These are phyloP conservation scores for Teratosphaeria nubilosa DNA, from an alignment of 2,329 filamentous ascomycete genomes.

Conservation along the genomic window DNA sequence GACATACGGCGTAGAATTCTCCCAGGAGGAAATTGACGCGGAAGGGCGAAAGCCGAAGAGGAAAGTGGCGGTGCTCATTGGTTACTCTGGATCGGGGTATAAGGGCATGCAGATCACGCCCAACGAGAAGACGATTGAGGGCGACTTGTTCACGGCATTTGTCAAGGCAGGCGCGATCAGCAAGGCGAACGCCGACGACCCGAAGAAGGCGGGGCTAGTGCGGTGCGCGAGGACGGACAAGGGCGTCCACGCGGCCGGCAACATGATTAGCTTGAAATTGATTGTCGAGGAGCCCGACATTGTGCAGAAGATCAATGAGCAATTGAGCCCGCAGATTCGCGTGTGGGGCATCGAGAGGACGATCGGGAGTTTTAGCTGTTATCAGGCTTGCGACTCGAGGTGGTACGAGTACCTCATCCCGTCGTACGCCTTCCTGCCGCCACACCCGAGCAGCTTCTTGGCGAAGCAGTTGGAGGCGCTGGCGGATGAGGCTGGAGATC, in stretches of 20 bases:
- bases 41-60: conserved; percentile 85
- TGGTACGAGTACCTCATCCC: conserved; percentile 98
- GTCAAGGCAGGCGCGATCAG: conserved; percentile 86
- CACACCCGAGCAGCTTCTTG: conserved; percentile 77
- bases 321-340: conserved; percentile 78
- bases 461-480: conserved; percentile 73
- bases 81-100: conserved; percentile 93
- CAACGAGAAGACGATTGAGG: conserved; percentile 79
- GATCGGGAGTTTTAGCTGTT: conserved; percentile 85
- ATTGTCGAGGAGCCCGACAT: conserved; percentile 87
- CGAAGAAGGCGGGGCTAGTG: conserved; percentile 88
- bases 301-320: conserved; percentile 80
- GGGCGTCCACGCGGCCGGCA: conserved; percentile 91
- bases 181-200: conserved; percentile 92
- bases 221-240: conserved; percentile 95
- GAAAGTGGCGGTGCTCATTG: conserved; percentile 91
- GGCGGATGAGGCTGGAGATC: conserved; percentile 61
- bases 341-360: conserved; percentile 90
- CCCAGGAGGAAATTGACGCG: conserved; percentile 73
- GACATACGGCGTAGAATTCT: conserved; percentile 39
- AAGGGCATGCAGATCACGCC: conserved; percentile 80
- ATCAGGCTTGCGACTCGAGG: conserved; percentile 85
- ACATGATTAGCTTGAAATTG: conserved; percentile 88
- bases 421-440: conserved; percentile 82
- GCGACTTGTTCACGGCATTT: conserved; percentile 86